These are phyloP conservation scores for Chalciporus piperatus DNA, from an alignment of 768 basidiomycete genomes.

Conservation along the genomic window DNA sequence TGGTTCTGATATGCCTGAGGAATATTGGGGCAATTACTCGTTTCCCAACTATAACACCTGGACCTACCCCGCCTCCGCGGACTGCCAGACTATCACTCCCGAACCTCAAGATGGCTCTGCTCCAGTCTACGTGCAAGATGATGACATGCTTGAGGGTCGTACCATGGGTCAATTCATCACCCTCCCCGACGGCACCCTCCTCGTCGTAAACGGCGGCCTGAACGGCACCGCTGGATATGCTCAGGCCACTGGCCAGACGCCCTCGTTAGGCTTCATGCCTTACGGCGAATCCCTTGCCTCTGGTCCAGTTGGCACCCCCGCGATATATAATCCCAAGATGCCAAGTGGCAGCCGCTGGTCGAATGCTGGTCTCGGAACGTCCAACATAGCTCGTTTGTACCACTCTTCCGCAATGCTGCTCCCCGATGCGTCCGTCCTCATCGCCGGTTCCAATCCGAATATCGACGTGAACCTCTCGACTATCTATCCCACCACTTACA, in stretches of 20 bases:
- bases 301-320: constrained; percentile 73
- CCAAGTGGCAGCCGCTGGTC: constrained; percentile 76
- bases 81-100: constrained; percentile 84
- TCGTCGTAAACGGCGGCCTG: constrained; percentile 76
- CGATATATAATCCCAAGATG: constrained; percentile 78
- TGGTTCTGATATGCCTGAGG: constrained; percentile 74
- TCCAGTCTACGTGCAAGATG: constrained; percentile 65
- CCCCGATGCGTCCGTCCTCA: constrained; percentile 79
- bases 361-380: constrained; percentile 57
- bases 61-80: constrained; percentile 63
- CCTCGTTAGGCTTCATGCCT: constrained; percentile 54
- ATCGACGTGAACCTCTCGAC: constrained; percentile 72
- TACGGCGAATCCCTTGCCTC: constrained; percentile 73
- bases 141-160: constrained; percentile 68
- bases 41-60: constrained; percentile 72
- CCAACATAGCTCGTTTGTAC: constrained; percentile 79
- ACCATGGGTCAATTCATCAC: constrained; percentile 94
- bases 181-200: constrained; percentile 71
- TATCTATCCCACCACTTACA: constrained; percentile 73
- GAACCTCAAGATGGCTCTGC: constrained; percentile 71
- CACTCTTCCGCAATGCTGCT: constrained; percentile 90
- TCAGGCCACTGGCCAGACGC: constrained; percentile 45
- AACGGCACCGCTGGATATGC: constrained; percentile 93
- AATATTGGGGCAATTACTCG: constrained; percentile 76
- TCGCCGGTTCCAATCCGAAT: constrained; percentile 94